These are phyloP conservation scores for Fusarium sp. DNA, from an alignment of 2,329 filamentous ascomycete species.

Conservation along the genomic window DNA sequence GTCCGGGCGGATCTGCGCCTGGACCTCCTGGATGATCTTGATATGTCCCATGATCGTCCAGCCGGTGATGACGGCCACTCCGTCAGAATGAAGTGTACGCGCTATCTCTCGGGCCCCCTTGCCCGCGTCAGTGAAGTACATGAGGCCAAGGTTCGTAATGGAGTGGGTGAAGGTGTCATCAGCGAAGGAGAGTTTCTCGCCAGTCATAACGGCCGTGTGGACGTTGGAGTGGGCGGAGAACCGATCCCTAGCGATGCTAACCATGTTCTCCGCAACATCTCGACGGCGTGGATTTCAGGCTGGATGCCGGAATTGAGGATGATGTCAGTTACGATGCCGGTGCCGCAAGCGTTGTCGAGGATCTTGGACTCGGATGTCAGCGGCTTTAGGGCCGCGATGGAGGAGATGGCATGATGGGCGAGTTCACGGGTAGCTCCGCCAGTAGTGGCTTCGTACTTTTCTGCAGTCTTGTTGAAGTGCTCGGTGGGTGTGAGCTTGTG, in stretches of 20 bases:
- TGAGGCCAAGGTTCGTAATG: background rate
- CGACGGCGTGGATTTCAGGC: background rate
- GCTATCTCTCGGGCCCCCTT: background rate
- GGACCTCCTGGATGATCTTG: background rate
- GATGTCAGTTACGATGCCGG: background rate
- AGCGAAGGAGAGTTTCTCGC: background rate
- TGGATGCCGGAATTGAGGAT: background rate
- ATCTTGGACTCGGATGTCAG: background rate
- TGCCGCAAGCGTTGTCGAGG: background rate
- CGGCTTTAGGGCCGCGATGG: background rate
- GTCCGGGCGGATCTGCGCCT: background rate
- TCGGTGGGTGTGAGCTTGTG: background rate
- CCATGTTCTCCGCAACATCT: background rate
- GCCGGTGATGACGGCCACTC: fast-evolving
- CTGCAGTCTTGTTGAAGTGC: background rate
- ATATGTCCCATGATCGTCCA: background rate
- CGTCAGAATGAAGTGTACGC: background rate
- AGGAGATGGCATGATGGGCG: background rate
- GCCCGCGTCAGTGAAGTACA: background rate
- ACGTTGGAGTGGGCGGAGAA: fast-evolving
- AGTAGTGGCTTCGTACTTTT: background rate
- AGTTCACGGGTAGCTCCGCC: background rate
- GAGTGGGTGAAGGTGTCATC: background rate
- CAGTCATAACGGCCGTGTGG: fast-evolving
- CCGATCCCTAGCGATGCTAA: background rate